Base-by-base conservation (phyloP, 441 rosid species). In the Gossypium gossypioides region DNA sequence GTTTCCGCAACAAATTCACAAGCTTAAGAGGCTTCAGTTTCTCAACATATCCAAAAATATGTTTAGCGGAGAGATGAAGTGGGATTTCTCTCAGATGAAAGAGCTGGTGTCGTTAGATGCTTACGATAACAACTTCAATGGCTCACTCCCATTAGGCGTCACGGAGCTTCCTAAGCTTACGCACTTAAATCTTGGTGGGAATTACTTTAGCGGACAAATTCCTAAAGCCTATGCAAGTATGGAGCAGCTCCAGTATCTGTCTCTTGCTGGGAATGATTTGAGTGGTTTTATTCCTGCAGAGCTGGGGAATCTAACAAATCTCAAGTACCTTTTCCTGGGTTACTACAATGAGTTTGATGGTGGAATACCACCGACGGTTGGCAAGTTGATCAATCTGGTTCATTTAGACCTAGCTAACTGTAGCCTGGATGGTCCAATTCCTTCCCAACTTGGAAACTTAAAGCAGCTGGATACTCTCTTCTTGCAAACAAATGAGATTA, bases 101-200 rank as follows among this genome's bases (percentile, higher is more conserved):
- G 79, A 85, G 48, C 86, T 91, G 9, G 63, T 79, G 57, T 77
- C 78, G 25, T 76, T 93, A 2, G 97, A 93, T 74, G 85, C 85
- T 65, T 93, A 91, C 50, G 75, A 93, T 77, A 93, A 93, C 81
- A 87, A 74, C 72, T 85, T 93, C 80, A 88, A 83, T n/a, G 91
- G 93, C 2, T 82, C 92, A 0, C 92, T 92, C 8, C 98, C 98
- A 21, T 22, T 77, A 6, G 84, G 90, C 16, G 67, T 91, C 6
- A 68, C 82, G 8, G 68, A 80, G 42, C 87, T 86, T 67, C 66
- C 74, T 55, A 83, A 73, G 44, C 84, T 91, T 29, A 74, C 77
- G 72, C 78, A 83, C 84, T 80, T 92, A 75, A 84, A 87, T 74
- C 88, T 82, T n/a, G 85, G 85, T 22, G 85, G 85, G 52, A 86